Evolutionary conservation across 345 rosid species (phyloP).

Genomic region (Draba incana): DNA sequence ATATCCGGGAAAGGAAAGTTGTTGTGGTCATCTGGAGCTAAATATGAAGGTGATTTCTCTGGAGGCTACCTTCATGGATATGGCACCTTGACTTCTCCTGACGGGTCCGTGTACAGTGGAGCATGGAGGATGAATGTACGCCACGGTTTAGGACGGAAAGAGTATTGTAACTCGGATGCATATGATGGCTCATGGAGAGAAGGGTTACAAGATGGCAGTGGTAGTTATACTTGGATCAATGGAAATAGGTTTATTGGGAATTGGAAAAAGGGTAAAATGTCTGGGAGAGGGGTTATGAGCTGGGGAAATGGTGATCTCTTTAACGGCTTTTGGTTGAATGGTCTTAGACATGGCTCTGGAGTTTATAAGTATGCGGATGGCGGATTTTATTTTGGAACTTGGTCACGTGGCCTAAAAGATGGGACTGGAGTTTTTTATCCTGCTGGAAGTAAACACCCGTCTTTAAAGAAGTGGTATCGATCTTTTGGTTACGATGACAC

Average conservation of each 20-base stretch:
- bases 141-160: constrained; percentile 83
- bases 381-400: constrained; percentile 79
- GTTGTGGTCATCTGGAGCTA: constrained; percentile 72
- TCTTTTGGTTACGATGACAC: constrained; percentile 50
- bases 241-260: constrained; percentile 80
- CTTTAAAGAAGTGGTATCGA: constrained; percentile 56
- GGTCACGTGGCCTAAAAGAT: constrained; percentile 82
- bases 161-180: constrained; percentile 67
- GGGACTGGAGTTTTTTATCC: constrained; percentile 88
- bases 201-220: constrained; percentile 81
- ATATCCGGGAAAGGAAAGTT: constrained; percentile 80
- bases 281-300: constrained; percentile 89
- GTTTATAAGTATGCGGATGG: constrained; percentile 79
- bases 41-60: constrained; percentile 82
- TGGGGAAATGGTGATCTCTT: constrained; percentile 85
- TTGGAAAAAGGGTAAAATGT: constrained; percentile 86
- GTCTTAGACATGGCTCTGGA: constrained; percentile 81
- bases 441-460: constrained; percentile 73
- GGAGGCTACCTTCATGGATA: constrained; percentile 86
- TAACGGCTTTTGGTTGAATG: constrained; percentile 85
- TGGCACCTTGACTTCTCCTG: constrained; percentile 59
- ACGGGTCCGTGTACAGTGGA: constrained; percentile 72
- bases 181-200: constrained; percentile 95
- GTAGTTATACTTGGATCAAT: constrained; percentile 74
- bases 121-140: constrained; percentile 85